Evolutionary conservation across 345 rosid species (phyloP).

Genomic region (Aethionema arabicum): DNA sequence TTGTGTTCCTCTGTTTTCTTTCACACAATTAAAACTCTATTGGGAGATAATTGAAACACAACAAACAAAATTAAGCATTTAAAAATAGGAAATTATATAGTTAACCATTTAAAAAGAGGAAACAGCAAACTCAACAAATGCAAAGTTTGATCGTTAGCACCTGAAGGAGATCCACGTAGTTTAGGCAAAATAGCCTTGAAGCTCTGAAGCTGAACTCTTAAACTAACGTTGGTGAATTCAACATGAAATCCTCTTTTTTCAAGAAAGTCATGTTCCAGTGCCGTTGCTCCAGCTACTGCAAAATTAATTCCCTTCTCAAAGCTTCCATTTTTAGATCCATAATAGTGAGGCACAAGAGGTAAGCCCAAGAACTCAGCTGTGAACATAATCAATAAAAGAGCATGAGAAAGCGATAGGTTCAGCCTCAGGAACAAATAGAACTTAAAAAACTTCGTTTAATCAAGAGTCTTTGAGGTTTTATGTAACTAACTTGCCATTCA

Average conservation of each 20-base stretch:
- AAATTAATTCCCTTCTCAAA: slow-evolving; percentile 42
- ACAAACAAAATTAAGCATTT: background rate
- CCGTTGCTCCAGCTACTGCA: slow-evolving; percentile 43
- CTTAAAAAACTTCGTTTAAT: too few relatives aligned
- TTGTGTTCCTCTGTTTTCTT: too few relatives aligned
- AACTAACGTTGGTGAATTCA: slow-evolving; percentile 11
- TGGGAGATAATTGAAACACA: too few relatives aligned
- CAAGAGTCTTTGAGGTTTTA: too few relatives aligned
- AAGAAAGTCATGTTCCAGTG: slow-evolving; percentile 30
- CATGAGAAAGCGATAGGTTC: too few relatives aligned
- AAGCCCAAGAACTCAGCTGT: slow-evolving; percentile 40
- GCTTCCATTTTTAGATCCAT: slow-evolving; percentile 12
- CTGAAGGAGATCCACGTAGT: slow-evolving; percentile 30
- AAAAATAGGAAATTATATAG: too few relatives aligned
- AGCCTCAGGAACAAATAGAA: too few relatives aligned
- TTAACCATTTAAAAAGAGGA: background rate
- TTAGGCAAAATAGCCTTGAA: slow-evolving; percentile 38
- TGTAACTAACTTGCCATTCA: too few relatives aligned
- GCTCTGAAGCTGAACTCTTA: slow-evolving; percentile 33
- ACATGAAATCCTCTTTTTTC: slow-evolving; percentile 28
- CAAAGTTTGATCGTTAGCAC: background rate
- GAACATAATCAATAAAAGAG: background rate
- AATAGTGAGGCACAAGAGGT: slow-evolving; percentile 34
- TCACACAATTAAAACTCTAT: too few relatives aligned
- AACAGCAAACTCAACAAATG: background rate